phyloP scores from a whole-genome alignment of 176 grass and related monocot genomes.

The Zoysia pacifica region DNA sequence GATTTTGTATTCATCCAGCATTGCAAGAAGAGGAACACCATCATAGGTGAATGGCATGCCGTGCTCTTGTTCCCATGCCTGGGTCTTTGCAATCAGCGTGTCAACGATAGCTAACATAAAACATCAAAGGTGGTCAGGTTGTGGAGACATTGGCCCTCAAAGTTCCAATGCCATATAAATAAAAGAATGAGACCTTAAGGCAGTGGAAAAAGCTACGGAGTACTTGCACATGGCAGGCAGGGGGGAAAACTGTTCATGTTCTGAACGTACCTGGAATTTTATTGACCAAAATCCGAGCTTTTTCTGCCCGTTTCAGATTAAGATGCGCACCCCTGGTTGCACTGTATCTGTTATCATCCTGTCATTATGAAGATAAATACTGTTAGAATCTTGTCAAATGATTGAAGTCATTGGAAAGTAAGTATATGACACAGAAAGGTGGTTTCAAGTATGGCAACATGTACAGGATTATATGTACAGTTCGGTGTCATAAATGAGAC shows the following conservation, averaged over 20 bases:
- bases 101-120: constrained; percentile 67
- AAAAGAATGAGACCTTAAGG: neutral
- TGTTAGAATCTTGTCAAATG: constrained; percentile 8
- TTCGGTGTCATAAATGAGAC: constrained; percentile 15
- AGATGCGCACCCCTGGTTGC: constrained; percentile 92
- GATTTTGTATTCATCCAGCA: constrained; percentile 86
- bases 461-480: neutral
- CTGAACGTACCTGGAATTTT: constrained; percentile 82
- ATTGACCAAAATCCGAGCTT: constrained; percentile 82
- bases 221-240: neutral
- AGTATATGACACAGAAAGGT: neutral
- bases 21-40: constrained; percentile 72
- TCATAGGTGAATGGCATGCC: constrained; percentile 64
- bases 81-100: constrained; percentile 69
- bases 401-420: neutral
- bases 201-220: neutral
- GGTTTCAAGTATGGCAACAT: constrained; percentile 11
- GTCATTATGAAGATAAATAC: constrained; percentile 1
- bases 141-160: neutral
- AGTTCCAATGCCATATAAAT: constrained; percentile 8
- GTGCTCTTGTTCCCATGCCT: constrained; percentile 77
- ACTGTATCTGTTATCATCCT: constrained; percentile 98
- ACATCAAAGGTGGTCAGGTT: neutral
- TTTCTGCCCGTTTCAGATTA: constrained; percentile 94
- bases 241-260: constrained; percentile 4